Percentiles rank a stretch among this genome's conserved stretches.
Conservation (phyloP, 1,284 basidiomycete species). For the Psilocybe mexicana region DNA sequence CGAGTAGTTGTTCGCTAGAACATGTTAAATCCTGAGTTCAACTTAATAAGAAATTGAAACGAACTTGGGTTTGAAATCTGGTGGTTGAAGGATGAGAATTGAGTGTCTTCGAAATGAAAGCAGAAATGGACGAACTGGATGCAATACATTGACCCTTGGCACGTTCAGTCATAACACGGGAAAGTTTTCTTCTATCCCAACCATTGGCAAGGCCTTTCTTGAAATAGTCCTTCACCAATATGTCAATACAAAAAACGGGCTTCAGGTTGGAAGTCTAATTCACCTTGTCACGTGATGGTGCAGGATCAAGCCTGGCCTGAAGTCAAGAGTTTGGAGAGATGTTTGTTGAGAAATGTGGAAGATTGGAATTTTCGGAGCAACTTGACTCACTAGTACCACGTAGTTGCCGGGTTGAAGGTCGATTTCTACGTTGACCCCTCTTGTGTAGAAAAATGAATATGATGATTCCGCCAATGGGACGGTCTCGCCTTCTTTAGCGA, state of each 20-base stretch:
- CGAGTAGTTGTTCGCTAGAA: conserved; percentile 16
- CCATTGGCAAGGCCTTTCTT: conserved; percentile 19
- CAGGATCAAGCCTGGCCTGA: conserved; percentile 21
- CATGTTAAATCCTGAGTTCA: not conserved
- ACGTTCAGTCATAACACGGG: conserved; percentile 39
- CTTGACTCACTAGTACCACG: conserved; percentile 21
- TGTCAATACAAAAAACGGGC: not conserved
- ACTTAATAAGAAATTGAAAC: conserved; percentile 5
- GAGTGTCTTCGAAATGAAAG: conserved; percentile 1
- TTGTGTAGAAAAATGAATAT: conserved; percentile 25
- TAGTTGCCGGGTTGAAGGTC: conserved; percentile 33
- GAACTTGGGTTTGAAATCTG: conserved; percentile 38
- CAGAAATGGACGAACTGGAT: conserved; percentile 35
- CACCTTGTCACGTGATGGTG: conserved; percentile 18
- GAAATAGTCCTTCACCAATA: conserved; percentile 24
- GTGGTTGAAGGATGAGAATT: not conserved
- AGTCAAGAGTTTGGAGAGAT: not conserved
- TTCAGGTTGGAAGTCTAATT: not conserved
- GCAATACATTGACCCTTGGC: conserved; percentile 47
- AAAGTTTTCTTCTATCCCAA: conserved; percentile 34
- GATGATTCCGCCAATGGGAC: conserved; percentile 27
- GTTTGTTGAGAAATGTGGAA: not conserved
- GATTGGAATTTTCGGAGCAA: not conserved
- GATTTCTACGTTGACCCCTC: conserved; percentile 32
- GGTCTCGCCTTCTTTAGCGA: conserved; percentile 29